phyloP scores from a whole-genome alignment of 75 land plant genomes.

The Picea sitchensis region DNA sequence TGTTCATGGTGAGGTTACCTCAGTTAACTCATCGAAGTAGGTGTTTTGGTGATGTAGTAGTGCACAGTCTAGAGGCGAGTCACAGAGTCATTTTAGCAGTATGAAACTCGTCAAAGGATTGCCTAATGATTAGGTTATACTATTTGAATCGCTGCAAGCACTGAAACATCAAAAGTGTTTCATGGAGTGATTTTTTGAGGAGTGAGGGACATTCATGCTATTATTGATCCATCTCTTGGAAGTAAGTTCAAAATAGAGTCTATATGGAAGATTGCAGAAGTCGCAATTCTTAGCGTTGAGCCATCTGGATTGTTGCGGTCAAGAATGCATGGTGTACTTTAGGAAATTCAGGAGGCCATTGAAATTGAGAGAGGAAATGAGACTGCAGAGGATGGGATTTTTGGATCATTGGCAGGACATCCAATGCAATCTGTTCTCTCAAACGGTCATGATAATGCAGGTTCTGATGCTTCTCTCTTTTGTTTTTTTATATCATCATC shows the following conservation, averaged over 20 bases:
- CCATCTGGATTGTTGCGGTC: conserved; percentile 38
- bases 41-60: too few species aligned
- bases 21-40: too few species aligned
- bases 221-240: conserved; percentile 35
- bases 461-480: background rate
- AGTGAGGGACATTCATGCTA: conserved; percentile 28
- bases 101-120: too few species aligned
- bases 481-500: background rate
- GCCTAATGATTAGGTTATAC: too few species aligned
- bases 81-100: too few species aligned
- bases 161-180: too few species aligned
- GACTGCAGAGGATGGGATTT: background rate
- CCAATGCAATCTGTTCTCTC: background rate
- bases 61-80: too few species aligned
- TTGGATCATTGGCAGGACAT: background rate
- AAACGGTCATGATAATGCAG: background rate
- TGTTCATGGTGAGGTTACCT: too few species aligned
- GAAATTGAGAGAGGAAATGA: conserved; percentile 38
- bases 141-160: too few species aligned
- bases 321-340: conserved; percentile 46
- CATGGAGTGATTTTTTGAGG: too few species aligned
- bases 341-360: conserved; percentile 52
- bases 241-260: conserved; percentile 43
- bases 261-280: conserved; percentile 56
- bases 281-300: conserved; percentile 52